These are phyloP conservation scores for Pyrrhoderma lamaoense DNA, from an alignment of 1,284 basidiomycete species.

Conservation along the genomic window DNA sequence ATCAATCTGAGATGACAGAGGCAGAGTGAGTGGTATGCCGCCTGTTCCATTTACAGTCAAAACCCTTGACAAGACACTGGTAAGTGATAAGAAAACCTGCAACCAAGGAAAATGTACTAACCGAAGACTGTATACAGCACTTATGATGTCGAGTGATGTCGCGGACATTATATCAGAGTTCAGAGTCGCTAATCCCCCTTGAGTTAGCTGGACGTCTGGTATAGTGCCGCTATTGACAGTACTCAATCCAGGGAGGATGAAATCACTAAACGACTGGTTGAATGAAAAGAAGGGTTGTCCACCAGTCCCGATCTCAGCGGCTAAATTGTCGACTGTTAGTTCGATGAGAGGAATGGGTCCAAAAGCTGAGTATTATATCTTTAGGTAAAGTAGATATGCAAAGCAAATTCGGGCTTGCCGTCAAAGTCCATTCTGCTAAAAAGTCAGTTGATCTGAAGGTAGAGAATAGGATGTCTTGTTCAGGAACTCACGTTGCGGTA, in stretches of 20 bases:
- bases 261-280: constrained; percentile 40
- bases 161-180: constrained; percentile 28
- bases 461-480: not conserved
- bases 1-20: not conserved
- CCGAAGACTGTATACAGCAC: constrained; percentile 6
- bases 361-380: not conserved
- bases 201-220: constrained; percentile 45
- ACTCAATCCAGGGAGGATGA: constrained; percentile 47
- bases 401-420: not conserved
- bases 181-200: constrained; percentile 48
- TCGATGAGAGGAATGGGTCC: constrained; percentile 12
- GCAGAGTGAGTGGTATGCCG: constrained; percentile 9
- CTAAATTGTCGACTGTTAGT: constrained; percentile 8
- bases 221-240: constrained; percentile 52
- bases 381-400: not conserved
- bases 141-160: constrained; percentile 4
- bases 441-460: not conserved
- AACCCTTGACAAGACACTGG: constrained; percentile 1
- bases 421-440: constrained; percentile 10
- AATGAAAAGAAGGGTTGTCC: constrained; percentile 13
- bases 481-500: constrained; percentile 11
- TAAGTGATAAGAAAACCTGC: not conserved
- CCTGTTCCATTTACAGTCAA: constrained; percentile 13
- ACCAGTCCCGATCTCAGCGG: constrained; percentile 7
- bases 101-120: not conserved